Conservation (phyloP, 1,284 basidiomycete species). For the Sanghuangporus baumii region DNA sequence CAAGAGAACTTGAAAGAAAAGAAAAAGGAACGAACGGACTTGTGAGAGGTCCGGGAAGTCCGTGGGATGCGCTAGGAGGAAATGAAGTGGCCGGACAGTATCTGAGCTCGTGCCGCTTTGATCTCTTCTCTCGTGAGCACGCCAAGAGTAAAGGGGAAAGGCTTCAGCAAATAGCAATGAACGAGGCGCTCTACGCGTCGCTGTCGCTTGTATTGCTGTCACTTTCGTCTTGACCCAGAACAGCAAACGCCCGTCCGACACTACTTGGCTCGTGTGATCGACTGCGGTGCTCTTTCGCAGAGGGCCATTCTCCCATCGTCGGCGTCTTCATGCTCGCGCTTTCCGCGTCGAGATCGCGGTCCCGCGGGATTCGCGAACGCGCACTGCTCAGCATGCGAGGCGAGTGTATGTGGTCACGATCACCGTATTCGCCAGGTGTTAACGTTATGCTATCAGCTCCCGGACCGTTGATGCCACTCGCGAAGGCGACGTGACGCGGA, state of each 20-base stretch:
- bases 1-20: background rate
- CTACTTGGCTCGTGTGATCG: constrained; percentile 34
- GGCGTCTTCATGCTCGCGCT: constrained; percentile 46
- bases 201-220: constrained; percentile 77
- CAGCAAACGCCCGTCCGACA: constrained; percentile 64
- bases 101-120: too few species aligned
- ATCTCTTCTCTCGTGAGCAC: background rate
- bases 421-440: constrained; percentile 35
- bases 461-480: constrained; percentile 3
- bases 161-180: background rate
- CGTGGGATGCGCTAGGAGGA: background rate
- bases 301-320: constrained; percentile 32
- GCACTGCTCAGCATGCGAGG: constrained; percentile 39
- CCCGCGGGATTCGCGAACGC: constrained; percentile 49
- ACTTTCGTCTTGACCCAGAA: constrained; percentile 83
- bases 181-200: constrained; percentile 30
- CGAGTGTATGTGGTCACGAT: constrained; percentile 48
- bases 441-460: background rate
- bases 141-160: background rate
- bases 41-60: background rate
- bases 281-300: constrained; percentile 28
- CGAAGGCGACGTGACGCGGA: constrained; percentile 50
- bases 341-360: constrained; percentile 46
- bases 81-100: too few species aligned
- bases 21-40: background rate